phyloP scores from a whole-genome alignment of 768 basidiomycete genomes.

The Mycena rosella region DNA sequence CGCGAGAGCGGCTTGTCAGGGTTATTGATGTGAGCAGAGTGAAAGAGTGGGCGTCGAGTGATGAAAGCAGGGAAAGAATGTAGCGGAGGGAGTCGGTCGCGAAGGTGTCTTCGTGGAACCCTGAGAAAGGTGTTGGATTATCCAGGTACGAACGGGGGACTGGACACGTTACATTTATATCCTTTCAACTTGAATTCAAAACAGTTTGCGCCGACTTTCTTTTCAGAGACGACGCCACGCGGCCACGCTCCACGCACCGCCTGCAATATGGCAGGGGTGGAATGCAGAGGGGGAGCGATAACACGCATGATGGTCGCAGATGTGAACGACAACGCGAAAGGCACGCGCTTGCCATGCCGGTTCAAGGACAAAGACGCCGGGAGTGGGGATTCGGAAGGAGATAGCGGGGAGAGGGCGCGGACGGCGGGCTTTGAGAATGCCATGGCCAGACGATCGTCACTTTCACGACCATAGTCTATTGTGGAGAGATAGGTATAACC shows the following conservation, averaged over 20 bases:
- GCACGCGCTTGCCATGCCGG: constrained; percentile 52
- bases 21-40: constrained; percentile 77
- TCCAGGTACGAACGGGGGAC: constrained; percentile 35
- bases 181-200: constrained; percentile 88
- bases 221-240: constrained; percentile 82
- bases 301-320: constrained; percentile 79
- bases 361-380: constrained; percentile 55
- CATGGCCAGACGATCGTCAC: constrained; percentile 78
- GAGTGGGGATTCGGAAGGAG: constrained; percentile 51
- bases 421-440: constrained; percentile 71
- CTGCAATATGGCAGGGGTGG: constrained; percentile 85
- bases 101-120: constrained; percentile 85
- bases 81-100: constrained; percentile 79
- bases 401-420: constrained; percentile 48
- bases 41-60: constrained; percentile 78
- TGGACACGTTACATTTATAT: constrained; percentile 73
- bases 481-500: constrained; percentile 76
- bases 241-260: constrained; percentile 85
- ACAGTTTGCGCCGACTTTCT: constrained; percentile 76
- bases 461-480: constrained; percentile 83
- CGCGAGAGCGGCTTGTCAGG: constrained; percentile 77
- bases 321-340: constrained; percentile 81
- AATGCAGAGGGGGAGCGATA: constrained; percentile 79
- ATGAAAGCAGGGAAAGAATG: constrained; percentile 74
- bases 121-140: constrained; percentile 50